These are phyloP conservation scores for Allium cepa DNA, from an alignment of 106 monocot genomes.

Conservation along the genomic window DNA sequence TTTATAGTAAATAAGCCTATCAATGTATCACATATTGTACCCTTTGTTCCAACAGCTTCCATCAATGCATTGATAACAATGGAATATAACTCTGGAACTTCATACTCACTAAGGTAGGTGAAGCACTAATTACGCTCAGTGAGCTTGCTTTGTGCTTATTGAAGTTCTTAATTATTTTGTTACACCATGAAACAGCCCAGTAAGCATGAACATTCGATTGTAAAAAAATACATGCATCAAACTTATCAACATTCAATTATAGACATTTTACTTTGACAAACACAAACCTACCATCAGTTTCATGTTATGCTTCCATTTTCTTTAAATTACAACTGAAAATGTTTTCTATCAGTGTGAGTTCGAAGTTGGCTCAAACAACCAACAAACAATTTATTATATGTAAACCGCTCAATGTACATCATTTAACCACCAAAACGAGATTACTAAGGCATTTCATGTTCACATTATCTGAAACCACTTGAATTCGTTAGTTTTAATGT, in stretches of 20 bases:
- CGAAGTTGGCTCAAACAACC: slow-evolving; percentile 23
- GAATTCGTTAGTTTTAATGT: too few relatives aligned
- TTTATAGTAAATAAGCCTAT: too few relatives aligned
- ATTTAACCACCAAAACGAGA: too few relatives aligned
- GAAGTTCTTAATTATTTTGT: neutral
- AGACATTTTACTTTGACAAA: too few relatives aligned
- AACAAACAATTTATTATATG: slow-evolving; percentile 14
- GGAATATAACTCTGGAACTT: slow-evolving; percentile 18
- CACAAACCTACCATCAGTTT: too few relatives aligned
- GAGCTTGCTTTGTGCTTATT: neutral
- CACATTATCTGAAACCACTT: too few relatives aligned
- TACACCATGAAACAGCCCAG: too few relatives aligned
- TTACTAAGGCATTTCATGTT: too few relatives aligned
- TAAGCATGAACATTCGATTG: too few relatives aligned
- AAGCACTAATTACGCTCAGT: neutral
- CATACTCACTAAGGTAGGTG: slow-evolving; percentile 2
- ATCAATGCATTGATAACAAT: slow-evolving; percentile 13
- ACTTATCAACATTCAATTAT: too few relatives aligned
- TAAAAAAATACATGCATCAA: too few relatives aligned
- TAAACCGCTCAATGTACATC: too few relatives aligned
- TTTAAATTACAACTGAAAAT: neutral
- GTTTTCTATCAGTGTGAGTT: slow-evolving; percentile 38
- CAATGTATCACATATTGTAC: neutral
- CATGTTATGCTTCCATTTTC: neutral
- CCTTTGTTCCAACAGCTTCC: slow-evolving; percentile 18